Base-by-base conservation (phyloP, 176 grass and related monocot genomes). In the Musa troglodytarum region DNA sequence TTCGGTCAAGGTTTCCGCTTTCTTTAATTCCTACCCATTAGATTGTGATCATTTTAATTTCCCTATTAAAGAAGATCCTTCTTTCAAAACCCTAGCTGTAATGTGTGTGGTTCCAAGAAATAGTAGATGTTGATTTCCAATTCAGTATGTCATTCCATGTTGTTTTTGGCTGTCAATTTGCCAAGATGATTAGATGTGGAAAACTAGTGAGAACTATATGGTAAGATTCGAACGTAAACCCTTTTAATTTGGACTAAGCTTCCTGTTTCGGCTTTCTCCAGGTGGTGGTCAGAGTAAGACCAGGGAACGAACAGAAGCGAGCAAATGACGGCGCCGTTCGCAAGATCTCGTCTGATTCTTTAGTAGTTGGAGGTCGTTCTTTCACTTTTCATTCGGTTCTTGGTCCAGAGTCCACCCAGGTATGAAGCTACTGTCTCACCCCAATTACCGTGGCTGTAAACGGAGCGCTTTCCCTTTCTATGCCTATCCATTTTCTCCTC, bases 371-470 rank as follows among this genome's bases (percentile, higher is more conserved):
- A 34, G 88, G 89, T 29, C 78, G 90, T 25, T 57, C 52, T 28
- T 94, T 94, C 64, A 59, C 63, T 15, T 83, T 92, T 8, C 78
- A 99, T 80, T 84, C 88, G 20, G 88, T 99, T 81, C 88, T 94
- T 61, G 95, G 86, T 22, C 80, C 89, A 43, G 78, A 86, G 34
- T 82, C 88, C n/a, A 86, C 83, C 52, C 95, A 99, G 86, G 95
- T 93, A 51, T 65, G 16, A 23, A 72, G 24, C 15, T 68, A 66
- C 14, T 49, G 10, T 49, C 49, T n/a, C 12, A 3, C 14, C 63
- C 10, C 10, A 22, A 49, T 75, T 63, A n/a, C n/a, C 23, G 20
- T 7, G 19, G 1, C 28, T 23, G 11, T 9, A 15, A 23, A 22
- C 63, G 54, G 1, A 10, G 10, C 29, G 43, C 1, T 52, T 50